These are phyloP conservation scores for apple (Malus domestica) DNA, from an alignment of 306 rosid species.

Conservation along the genomic window DNA sequence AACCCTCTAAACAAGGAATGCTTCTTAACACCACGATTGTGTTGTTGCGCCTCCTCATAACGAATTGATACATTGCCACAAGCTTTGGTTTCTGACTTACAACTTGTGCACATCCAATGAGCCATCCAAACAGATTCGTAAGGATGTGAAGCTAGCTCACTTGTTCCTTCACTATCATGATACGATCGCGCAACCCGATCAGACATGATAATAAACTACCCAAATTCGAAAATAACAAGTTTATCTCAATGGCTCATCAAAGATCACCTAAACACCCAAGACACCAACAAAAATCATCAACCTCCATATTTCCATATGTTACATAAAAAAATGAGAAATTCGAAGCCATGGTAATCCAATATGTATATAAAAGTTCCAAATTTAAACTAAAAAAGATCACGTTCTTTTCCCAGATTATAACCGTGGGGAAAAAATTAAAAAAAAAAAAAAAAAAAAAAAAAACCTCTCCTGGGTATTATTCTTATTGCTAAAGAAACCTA, in stretches of 20 bases:
- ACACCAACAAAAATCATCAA: background rate
- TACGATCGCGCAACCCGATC: constrained; percentile 23
- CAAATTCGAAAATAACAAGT: background rate
- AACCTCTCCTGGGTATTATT: background rate
- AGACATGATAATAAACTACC: constrained; percentile 35
- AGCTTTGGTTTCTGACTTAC: constrained; percentile 33
- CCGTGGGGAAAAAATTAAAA: background rate
- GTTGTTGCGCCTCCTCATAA: constrained; percentile 34
- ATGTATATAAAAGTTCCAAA: background rate
- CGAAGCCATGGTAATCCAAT: background rate
- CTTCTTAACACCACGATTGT: constrained; percentile 26
- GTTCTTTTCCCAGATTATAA: background rate
- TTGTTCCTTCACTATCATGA: constrained; percentile 27
- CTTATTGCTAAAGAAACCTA: background rate
- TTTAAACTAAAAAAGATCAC: background rate
- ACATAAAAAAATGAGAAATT: background rate
- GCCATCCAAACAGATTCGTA: constrained; percentile 58
- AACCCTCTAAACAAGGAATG: constrained; percentile 19
- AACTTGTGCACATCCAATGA: constrained; percentile 50
- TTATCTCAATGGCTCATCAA: constrained; percentile 3
- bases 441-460: background rate
- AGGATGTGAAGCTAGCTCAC: constrained; percentile 27
- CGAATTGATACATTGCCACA: constrained; percentile 15
- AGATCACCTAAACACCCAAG: constrained; percentile 16
- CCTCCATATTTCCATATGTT: background rate